phyloP scores from a whole-genome alignment of 2,329 filamentous ascomycete species.

The Alternaria angustiovoidea region DNA sequence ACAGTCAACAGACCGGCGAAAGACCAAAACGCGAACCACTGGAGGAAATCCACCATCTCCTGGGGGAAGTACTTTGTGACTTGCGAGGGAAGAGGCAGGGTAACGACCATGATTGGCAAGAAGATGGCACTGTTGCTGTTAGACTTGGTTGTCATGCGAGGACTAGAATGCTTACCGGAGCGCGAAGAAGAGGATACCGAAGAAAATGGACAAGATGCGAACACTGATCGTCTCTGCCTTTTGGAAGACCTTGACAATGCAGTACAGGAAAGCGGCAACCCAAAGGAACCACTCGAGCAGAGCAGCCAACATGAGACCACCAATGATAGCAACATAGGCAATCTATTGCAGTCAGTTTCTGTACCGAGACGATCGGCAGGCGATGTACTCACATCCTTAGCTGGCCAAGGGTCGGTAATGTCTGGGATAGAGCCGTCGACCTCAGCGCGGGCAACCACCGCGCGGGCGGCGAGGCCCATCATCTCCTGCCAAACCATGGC shows the following conservation, averaged over 20 bases:
- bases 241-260: slow-evolving; percentile 82
- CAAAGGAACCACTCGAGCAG: slow-evolving; percentile 93
- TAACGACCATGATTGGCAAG: slow-evolving; percentile 93
- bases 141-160: slow-evolving; percentile 12
- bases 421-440: slow-evolving; percentile 38
- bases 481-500: slow-evolving; percentile 35
- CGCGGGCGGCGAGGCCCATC: slow-evolving; percentile 39
- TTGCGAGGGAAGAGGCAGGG: slow-evolving; percentile 78
- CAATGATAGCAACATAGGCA: slow-evolving; percentile 82
- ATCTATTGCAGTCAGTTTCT: slow-evolving; percentile 65
- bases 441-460: slow-evolving; percentile 33
- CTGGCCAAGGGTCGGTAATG: slow-evolving; percentile 50
- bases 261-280: slow-evolving; percentile 94
- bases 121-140: slow-evolving; percentile 72
- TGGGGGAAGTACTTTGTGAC: slow-evolving; percentile 77
- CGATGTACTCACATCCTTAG: slow-evolving; percentile 51
- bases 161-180: slow-evolving; percentile 67
- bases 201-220: slow-evolving; percentile 75
- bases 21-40: slow-evolving; percentile 96
- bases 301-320: slow-evolving; percentile 81
- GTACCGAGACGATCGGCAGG: not conserved
- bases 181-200: slow-evolving; percentile 76
- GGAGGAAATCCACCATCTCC: slow-evolving; percentile 73
- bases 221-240: slow-evolving; percentile 93
- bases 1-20: slow-evolving; percentile 86